Evolutionary conservation across 1,284 basidiomycete species (phyloP).

Genomic region (Cerioporus squamosus): DNA sequence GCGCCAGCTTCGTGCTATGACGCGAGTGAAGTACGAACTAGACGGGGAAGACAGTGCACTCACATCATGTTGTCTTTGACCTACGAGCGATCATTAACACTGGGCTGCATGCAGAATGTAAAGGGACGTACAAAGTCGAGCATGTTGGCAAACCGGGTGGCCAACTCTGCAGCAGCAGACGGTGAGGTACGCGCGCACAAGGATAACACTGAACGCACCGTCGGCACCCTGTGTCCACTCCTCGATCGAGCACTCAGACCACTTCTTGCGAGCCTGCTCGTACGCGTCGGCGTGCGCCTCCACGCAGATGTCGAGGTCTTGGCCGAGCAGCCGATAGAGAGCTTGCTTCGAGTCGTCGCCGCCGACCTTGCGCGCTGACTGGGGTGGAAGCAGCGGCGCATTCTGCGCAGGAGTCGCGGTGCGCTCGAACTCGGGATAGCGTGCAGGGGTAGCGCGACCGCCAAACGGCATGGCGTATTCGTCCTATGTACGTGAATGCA

Average conservation of each 20-base stretch:
- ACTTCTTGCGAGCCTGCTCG: constrained; percentile 34
- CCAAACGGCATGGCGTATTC: constrained; percentile 8
- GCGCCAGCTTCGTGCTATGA: constrained; percentile 28
- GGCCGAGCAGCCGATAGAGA: constrained; percentile 30
- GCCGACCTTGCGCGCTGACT: neutral
- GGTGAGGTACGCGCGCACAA: neutral
- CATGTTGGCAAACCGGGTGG: constrained; percentile 28
- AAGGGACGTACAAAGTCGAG: constrained; percentile 31
- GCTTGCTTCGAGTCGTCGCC: constrained; percentile 16
- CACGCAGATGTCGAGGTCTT: constrained; percentile 30
- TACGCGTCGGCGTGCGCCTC: constrained; percentile 30
- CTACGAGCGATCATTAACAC: constrained; percentile 9
- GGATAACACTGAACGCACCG: constrained; percentile 19
- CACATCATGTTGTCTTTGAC: constrained; percentile 39
- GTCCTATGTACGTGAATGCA: constrained; percentile 15
- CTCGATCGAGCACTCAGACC: constrained; percentile 35
- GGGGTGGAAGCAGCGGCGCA: neutral
- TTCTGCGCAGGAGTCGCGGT: neutral
- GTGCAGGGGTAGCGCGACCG: constrained; percentile 14
- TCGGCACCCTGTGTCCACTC: constrained; percentile 37
- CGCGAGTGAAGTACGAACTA: neutral
- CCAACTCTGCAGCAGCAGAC: constrained; percentile 21
- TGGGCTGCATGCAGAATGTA: neutral
- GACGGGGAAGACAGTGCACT: neutral
- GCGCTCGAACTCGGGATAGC: neutral